Percentiles rank a stretch among this genome's conserved stretches.
These are phyloP conservation scores for Calophaca sinica DNA, from an alignment of 306 rosid species.

Conservation along the genomic window DNA sequence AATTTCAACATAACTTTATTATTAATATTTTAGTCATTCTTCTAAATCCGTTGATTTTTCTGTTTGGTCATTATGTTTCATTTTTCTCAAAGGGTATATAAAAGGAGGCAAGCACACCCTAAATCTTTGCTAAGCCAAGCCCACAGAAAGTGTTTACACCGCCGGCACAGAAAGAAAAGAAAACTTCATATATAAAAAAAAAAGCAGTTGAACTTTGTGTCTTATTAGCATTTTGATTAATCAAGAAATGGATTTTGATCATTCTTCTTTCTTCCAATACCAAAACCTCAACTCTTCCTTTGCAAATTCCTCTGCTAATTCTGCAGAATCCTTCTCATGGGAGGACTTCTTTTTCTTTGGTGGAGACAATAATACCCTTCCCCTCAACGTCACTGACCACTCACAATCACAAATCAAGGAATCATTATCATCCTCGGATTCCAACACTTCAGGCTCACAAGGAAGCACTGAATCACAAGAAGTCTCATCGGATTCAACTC, in stretches of 20 bases:
- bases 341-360: conserved; percentile 48
- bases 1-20: background rate
- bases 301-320: conserved; percentile 3
- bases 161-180: background rate
- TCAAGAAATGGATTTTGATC: conserved; percentile 49
- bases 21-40: background rate
- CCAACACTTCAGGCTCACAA: conserved; percentile 32
- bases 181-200: background rate
- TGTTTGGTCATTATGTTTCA: conserved; percentile 16
- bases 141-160: conserved; percentile 2
- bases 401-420: conserved; percentile 39
- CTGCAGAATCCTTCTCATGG: conserved; percentile 37
- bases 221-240: background rate
- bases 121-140: conserved; percentile 6
- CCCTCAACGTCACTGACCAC: conserved; percentile 7
- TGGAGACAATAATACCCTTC: conserved; percentile 32
- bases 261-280: conserved; percentile 39
- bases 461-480: conserved; percentile 41
- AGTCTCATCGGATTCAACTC: conserved; percentile 48
- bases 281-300: conserved; percentile 22
- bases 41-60: background rate
- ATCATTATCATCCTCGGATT: conserved; percentile 42
- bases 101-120: background rate
- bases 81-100: conserved; percentile 41
- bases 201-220: background rate